Base-by-base conservation (phyloP, 768 basidiomycete species). In the Mrakia gelida region DNA sequence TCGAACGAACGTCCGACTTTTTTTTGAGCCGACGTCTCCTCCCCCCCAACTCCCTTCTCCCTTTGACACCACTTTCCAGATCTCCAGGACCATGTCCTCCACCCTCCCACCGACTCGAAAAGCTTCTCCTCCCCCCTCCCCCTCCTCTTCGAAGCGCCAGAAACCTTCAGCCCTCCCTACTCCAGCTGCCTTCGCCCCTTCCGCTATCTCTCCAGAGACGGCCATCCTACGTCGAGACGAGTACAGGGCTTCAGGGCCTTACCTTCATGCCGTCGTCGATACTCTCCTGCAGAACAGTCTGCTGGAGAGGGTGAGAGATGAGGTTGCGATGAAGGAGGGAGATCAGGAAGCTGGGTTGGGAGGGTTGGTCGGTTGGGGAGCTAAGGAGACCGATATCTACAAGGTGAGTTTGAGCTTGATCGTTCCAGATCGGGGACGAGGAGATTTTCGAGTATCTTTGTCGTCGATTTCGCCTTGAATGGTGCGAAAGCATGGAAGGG, bases 381-480 rank as follows among this genome's bases (percentile, higher is more conserved):
- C 94, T 86, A 98, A 97, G 86, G 93, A 98, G 87, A 98, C 96
- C 3, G 96, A 98, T 83, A 98, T 98, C 80, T 98, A 98, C 89
- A 94, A 93, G 90, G 93, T 92, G 70, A 71, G 59, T 77, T 75
- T 52, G 49, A 16, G 49, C 18, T 21, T 21, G 16, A 1, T 2
- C 2, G 49, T 21, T 21, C 7, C n/a, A 38, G 32, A 1, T 21
- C 7, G 6, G 63, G 32, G 59, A 7, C 28, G 59, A n/a, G 32
- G 32, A n/a, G n/a, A n/a, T n/a, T n/a, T n/a, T n/a, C n/a, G n/a
- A n/a, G n/a, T n/a, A n/a, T n/a, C n/a, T n/a, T n/a, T n/a, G n/a
- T n/a, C n/a, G n/a, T n/a, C n/a, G n/a, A n/a, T n/a, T n/a, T n/a
- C n/a, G n/a, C n/a, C n/a, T n/a, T n/a, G n/a, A n/a, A n/a, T n/a